phyloP scores from a whole-genome alignment of 2,329 filamentous ascomycete species.

The Diaporthe eres region DNA sequence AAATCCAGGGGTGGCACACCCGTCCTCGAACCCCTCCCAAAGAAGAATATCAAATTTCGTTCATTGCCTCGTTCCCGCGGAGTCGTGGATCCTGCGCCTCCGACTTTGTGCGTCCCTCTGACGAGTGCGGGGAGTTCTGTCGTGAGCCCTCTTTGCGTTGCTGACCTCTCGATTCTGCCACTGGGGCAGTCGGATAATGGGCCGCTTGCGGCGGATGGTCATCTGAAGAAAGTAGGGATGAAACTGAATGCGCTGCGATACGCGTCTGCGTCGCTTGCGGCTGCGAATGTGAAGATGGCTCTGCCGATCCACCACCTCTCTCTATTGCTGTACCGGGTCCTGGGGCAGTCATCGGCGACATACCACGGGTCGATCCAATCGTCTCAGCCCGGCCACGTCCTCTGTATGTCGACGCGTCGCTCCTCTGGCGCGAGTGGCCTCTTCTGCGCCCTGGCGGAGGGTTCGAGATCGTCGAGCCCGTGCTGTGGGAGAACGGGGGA shows the following conservation, averaged over 20 bases:
- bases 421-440: conserved; percentile 75
- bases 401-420: conserved; percentile 64
- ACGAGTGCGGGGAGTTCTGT: conserved; percentile 50
- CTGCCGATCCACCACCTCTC: conserved; percentile 47
- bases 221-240: conserved; percentile 60
- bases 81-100: conserved; percentile 51
- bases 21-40: conserved; percentile 27
- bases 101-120: conserved; percentile 54
- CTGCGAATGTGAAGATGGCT: conserved; percentile 44
- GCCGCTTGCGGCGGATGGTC: conserved; percentile 50
- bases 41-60: conserved; percentile 48
- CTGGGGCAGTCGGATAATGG: conserved; percentile 45
- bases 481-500: conserved; percentile 66
- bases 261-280: conserved; percentile 46
- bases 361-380: conserved; percentile 53
- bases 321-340: conserved; percentile 53
- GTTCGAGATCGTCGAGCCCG: conserved; percentile 64
- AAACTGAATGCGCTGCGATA: conserved; percentile 58
- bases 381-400: conserved; percentile 55
- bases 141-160: conserved; percentile 49
- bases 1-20: background rate
- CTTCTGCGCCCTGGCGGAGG: conserved; percentile 68
- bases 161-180: conserved; percentile 47
- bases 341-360: conserved; percentile 53
- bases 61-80: conserved; percentile 50